Conservation (phyloP, 305 asterid species). For the Rubia tinctorum region DNA sequence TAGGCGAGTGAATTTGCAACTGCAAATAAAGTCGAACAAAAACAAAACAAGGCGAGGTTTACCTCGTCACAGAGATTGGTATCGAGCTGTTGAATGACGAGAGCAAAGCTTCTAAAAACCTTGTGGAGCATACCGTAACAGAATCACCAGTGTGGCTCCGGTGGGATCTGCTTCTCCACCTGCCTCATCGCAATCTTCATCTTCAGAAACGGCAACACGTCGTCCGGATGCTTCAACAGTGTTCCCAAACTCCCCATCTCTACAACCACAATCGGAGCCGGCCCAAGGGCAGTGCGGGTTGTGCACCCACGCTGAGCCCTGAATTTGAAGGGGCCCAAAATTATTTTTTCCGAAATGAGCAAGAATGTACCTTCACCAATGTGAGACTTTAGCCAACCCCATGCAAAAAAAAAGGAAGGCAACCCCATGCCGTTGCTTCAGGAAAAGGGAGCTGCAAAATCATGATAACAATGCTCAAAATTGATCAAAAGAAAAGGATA, state of each 20-base stretch:
- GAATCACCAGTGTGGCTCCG: conserved; percentile 95
- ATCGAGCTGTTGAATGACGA: too few species aligned
- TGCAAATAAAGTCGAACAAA: too few species aligned
- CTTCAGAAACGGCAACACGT: conserved; percentile 76
- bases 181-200: conserved; percentile 61
- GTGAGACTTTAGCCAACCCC: conserved; percentile 99
- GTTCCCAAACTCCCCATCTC: conserved; percentile 70
- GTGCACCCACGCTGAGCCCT: too few species aligned
- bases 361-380: conserved; percentile 69
- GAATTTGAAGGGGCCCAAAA: too few species aligned
- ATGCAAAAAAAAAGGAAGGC: too few species aligned
- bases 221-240: conserved; percentile 80
- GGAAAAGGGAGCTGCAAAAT: conserved; percentile 81
- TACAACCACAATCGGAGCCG: conserved; percentile 17
- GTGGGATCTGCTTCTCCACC: conserved; percentile 91
- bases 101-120: too few species aligned
- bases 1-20: too few species aligned
- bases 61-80: too few species aligned
- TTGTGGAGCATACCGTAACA: conserved; percentile 88
- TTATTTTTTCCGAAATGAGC: conserved; percentile 11
- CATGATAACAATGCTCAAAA: conserved; percentile 20
- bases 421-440: conserved; percentile 96
- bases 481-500: not conserved
- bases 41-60: too few species aligned
- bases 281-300: too few species aligned